Evolutionary conservation across 768 basidiomycete genomes (phyloP).

Genomic region (Terana coerulea): DNA sequence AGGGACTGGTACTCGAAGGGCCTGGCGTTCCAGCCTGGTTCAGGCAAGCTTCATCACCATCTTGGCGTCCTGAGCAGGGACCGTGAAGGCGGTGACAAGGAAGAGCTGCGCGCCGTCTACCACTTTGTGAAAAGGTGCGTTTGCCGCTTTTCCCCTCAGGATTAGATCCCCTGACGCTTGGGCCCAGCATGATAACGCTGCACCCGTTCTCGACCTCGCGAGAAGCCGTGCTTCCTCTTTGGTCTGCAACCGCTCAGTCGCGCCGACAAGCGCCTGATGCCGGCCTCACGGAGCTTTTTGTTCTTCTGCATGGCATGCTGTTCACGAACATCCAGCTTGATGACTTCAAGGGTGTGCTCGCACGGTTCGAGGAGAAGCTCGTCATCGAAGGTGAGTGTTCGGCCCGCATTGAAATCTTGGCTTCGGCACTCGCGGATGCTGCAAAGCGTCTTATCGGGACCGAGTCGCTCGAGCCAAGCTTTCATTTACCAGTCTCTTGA

Average conservation of each 20-base stretch:
- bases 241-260: slow-evolving; percentile 72
- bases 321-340: slow-evolving; percentile 96
- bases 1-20: slow-evolving; percentile 92
- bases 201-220: slow-evolving; percentile 87
- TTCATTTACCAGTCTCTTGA: not conserved
- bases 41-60: slow-evolving; percentile 92
- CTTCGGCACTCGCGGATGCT: too few relatives aligned
- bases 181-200: slow-evolving; percentile 77
- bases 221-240: slow-evolving; percentile 86
- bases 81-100: slow-evolving; percentile 71
- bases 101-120: slow-evolving; percentile 84
- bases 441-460: too few relatives aligned
- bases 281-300: slow-evolving; percentile 72
- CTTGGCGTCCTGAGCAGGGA: slow-evolving; percentile 85
- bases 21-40: slow-evolving; percentile 86
- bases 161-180: not conserved
- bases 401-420: too few relatives aligned
- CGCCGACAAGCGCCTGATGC: slow-evolving; percentile 77
- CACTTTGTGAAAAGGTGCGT: slow-evolving; percentile 90
- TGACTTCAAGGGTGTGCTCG: slow-evolving; percentile 78
- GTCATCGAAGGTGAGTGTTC: slow-evolving; percentile 52
- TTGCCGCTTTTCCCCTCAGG: not conserved
- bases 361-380: slow-evolving; percentile 83
- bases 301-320: slow-evolving; percentile 93
- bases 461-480: not conserved